Evolutionary conservation across 2,329 filamentous ascomycete genomes (phyloP), one percentile per base, ranked within the genome.

Genomic region (Helotiales sp.): DNA sequence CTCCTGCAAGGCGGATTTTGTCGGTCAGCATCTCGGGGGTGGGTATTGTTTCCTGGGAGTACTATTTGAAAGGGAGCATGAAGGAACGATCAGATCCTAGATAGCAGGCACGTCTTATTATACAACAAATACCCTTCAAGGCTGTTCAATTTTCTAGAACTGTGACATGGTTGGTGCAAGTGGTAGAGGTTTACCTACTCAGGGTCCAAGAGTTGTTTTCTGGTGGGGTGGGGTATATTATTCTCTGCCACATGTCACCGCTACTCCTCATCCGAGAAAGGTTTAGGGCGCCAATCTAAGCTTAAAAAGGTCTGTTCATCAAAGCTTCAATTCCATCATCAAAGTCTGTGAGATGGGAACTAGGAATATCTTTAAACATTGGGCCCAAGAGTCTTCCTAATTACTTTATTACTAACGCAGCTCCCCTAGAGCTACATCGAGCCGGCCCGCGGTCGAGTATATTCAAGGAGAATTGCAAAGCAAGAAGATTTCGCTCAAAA

Each of bases 21-120:
- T 76, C 72, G 27, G 75, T 76, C 31, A 85, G 75, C 79, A 83
- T 82, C 8, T 53, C 40, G 34, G 19, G 24, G 30, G n/a, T 22
- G 22, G 8, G 30, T 7, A 3, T 4, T n/a, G 9, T 33, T 1
- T 8, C 10, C 24, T 29, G 22, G 13, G 17, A 6, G n/a, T n/a
- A n/a, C n/a, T n/a, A 5, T 40, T 22, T 15, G 2, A 6, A 22
- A 8, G 17, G 24, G 36, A 10, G 24, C 17, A 22, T 40, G 5
- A 40, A 9, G 17, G 36, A 22, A 19, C 17, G n/a, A n/a, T n/a
- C n/a, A n/a, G n/a, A n/a, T n/a, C n/a, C n/a, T n/a, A n/a, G n/a
- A n/a, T n/a, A n/a, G n/a, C n/a, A n/a, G n/a, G n/a, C n/a, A n/a
- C n/a, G n/a, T n/a, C n/a, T n/a, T n/a, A n/a, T n/a, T n/a, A n/a